Conservation (phyloP, 2,329 filamentous ascomycete species). For the Colletotrichum sp. region DNA sequence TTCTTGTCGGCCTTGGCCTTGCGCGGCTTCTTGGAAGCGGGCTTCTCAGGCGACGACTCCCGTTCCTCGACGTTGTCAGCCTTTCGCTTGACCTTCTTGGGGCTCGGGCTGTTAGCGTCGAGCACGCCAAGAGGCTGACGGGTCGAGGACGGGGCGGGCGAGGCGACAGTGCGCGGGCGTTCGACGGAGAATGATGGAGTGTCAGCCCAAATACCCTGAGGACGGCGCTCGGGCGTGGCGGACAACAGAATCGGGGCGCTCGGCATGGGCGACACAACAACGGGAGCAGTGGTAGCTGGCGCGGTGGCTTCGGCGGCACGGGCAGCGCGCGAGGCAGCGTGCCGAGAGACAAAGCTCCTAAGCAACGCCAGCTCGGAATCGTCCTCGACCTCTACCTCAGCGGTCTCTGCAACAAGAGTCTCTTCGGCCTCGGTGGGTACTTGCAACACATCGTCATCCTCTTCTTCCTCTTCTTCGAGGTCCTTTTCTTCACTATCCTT, state of each 20-base stretch:
- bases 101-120: slow-evolving; percentile 43
- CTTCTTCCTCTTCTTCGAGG: not conserved
- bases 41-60: slow-evolving; percentile 11
- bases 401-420: not conserved
- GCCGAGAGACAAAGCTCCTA: slow-evolving; percentile 6
- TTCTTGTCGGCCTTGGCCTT: slow-evolving; percentile 26
- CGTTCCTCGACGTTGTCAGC: slow-evolving; percentile 24
- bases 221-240: slow-evolving; percentile 3
- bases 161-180: not conserved
- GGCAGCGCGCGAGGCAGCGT: slow-evolving; percentile 34
- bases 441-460: not conserved
- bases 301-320: slow-evolving; percentile 28
- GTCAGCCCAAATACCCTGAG: not conserved
- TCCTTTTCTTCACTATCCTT: not conserved
- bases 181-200: not conserved
- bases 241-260: not conserved
- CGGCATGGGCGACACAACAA: not conserved
- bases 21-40: slow-evolving; percentile 21
- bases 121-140: slow-evolving; percentile 35
- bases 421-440: not conserved
- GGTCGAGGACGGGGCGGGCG: not conserved
- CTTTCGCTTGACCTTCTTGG: slow-evolving; percentile 40
- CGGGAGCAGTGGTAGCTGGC: not conserved
- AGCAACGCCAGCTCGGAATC: slow-evolving; percentile 3
- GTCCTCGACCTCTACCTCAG: not conserved